Percentiles rank a stretch among this genome's conserved stretches.
phyloP scores from a whole-genome alignment of 441 rosid species.

The Mallotus japonicus region DNA sequence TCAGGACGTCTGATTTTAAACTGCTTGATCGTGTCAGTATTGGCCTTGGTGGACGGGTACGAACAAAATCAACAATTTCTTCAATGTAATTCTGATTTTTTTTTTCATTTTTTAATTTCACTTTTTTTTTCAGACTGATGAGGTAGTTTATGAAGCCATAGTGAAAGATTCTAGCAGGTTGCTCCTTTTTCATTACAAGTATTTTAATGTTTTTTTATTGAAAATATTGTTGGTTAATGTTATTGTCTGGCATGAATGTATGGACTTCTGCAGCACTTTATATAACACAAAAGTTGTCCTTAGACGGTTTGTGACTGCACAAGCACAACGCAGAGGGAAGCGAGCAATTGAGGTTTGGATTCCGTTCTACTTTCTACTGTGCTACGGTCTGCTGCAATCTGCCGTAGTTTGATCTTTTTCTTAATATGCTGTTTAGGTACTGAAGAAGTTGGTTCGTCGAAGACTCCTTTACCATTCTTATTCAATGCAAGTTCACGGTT shows the following conservation, averaged over 20 bases:
- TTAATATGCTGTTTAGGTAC: constrained; percentile 48
- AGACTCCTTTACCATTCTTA: constrained; percentile 85
- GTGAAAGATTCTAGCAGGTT: constrained; percentile 73
- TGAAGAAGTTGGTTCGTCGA: constrained; percentile 78
- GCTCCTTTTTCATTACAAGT: constrained; percentile 22
- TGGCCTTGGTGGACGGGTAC: constrained; percentile 91
- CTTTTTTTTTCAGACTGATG: constrained; percentile 60
- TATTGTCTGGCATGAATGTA: constrained; percentile 17
- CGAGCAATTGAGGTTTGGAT: constrained; percentile 77
- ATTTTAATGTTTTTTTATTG: constrained; percentile 6
- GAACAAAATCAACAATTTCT: background rate
- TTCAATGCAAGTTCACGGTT: constrained; percentile 95
- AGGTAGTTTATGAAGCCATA: constrained; percentile 78
- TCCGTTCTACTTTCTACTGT: no score
- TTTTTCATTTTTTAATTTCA: constrained; percentile 7
- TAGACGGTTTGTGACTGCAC: constrained; percentile 59
- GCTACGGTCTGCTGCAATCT: no score
- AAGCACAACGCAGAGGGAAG: constrained; percentile 85
- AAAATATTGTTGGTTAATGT: constrained; percentile 23
- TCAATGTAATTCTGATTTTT: background rate
- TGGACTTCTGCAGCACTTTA: constrained; percentile 67
- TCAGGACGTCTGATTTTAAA: constrained; percentile 73
- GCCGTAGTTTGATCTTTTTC: background rate
- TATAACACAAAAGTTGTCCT: constrained; percentile 80
- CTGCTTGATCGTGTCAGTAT: constrained; percentile 72